Evolutionary conservation across 2,329 filamentous ascomycete species (phyloP).

Genomic region (Paecilomyces niveus): DNA sequence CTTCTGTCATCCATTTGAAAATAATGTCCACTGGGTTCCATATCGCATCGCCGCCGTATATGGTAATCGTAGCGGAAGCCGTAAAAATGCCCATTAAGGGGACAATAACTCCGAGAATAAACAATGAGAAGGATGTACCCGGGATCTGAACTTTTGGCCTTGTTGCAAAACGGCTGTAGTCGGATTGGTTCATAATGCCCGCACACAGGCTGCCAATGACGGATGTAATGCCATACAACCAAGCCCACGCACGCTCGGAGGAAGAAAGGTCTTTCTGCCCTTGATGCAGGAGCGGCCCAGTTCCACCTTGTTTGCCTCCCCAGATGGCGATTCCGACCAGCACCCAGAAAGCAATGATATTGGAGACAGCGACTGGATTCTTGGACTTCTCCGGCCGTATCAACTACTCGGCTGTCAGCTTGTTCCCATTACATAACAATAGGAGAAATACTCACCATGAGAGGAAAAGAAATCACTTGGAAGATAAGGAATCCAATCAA

Average conservation of each 20-base stretch:
- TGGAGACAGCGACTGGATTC: slow-evolving; percentile 3
- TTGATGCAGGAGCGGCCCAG: neutral
- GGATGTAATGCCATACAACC: slow-evolving; percentile 20
- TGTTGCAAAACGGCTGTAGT: slow-evolving; percentile 22
- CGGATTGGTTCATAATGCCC: slow-evolving; percentile 24
- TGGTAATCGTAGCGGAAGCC: slow-evolving; percentile 18
- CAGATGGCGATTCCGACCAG: slow-evolving; percentile 3
- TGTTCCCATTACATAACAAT: neutral
- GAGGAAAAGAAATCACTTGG: neutral
- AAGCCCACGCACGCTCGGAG: slow-evolving; percentile 12
- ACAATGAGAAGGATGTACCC: slow-evolving; percentile 17
- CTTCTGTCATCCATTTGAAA: slow-evolving; percentile 3
- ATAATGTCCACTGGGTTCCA: slow-evolving; percentile 12
- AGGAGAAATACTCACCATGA: neutral
- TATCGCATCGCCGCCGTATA: slow-evolving; percentile 16
- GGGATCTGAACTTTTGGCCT: slow-evolving; percentile 15
- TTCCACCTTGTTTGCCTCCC: neutral
- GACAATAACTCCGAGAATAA: slow-evolving; percentile 13
- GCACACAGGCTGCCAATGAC: slow-evolving; percentile 24
- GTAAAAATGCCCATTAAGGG: slow-evolving; percentile 23
- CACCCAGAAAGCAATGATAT: slow-evolving; percentile 3
- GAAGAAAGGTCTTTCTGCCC: neutral
- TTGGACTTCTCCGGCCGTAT: slow-evolving; percentile 6
- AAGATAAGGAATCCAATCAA: neutral
- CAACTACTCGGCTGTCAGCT: neutral